These are phyloP conservation scores for Tulasnella sp. DNA, from an alignment of 768 basidiomycete genomes.

Conservation along the genomic window DNA sequence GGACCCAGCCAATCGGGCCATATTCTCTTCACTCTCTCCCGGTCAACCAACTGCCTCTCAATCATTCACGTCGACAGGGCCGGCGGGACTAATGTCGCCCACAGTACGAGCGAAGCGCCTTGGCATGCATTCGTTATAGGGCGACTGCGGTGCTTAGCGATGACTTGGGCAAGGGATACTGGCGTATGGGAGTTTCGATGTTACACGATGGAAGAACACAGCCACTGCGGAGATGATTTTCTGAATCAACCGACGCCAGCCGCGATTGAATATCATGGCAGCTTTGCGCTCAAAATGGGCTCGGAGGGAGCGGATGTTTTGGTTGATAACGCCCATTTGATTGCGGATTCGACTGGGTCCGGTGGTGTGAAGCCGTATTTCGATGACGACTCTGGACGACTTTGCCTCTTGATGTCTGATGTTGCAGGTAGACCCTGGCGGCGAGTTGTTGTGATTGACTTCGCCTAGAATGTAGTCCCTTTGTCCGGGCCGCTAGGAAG, in stretches of 20 bases:
- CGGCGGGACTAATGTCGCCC: background rate
- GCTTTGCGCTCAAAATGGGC: background rate
- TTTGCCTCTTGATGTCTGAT: slow-evolving; percentile 16
- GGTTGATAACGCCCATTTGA: background rate
- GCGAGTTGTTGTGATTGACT: background rate
- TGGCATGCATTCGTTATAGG: background rate
- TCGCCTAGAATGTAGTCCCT: background rate
- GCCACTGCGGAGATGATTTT: background rate
- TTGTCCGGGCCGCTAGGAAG: background rate
- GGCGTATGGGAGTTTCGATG: background rate
- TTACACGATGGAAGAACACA: background rate
- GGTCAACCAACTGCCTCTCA: background rate
- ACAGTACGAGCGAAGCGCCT: background rate
- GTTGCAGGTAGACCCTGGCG: background rate
- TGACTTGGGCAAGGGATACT: background rate
- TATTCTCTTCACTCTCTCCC: background rate
- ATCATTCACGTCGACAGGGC: background rate
- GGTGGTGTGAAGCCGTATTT: background rate
- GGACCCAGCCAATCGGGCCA: background rate
- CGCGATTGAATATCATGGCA: background rate
- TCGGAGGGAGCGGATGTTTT: background rate
- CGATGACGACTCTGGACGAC: background rate
- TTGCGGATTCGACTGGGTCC: background rate
- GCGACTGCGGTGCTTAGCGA: background rate
- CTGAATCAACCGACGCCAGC: background rate